Base-by-base conservation (phyloP, 2,329 filamentous ascomycete species). In the Aspergillus aculeatinus region DNA sequence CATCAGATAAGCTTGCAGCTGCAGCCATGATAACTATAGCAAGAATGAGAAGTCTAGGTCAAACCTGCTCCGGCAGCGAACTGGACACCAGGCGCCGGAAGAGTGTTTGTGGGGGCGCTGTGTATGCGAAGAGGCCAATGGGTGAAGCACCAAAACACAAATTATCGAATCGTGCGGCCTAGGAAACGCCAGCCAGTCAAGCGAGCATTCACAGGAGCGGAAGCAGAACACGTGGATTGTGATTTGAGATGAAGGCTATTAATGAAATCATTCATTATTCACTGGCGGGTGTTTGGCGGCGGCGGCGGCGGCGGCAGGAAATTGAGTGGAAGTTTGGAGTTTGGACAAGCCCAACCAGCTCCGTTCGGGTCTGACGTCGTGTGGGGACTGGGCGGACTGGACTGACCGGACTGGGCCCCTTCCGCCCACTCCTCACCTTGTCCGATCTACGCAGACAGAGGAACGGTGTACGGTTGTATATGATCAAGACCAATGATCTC, bases 1-100 rank as follows among this genome's bases (percentile, higher is more conserved):
- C 65, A 12, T 68, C 66, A 7, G 68, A 61, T 25, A 76, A 59
- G 4, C 59, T 61, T 23, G 72, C 72, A n/a, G 68, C 62, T 21
- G 72, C 72, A 16, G 68, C 62, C 68, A 72, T 74, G 21, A 11
- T n/a, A 39, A 39, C 23, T 23, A 25, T 23, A 7, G 33, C n/a
- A 23, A 16, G 11, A 23, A 27, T 44, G 14, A 19, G 6, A 44
- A 19, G 14, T 44, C 5, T 35, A 44, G 39, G 16, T 44, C 39
- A 44, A 19, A 16, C 14, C 39, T 19, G 39, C 39, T 44, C 6
- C 14, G 39, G 39, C 39, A 44, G 16, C 39, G 6, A n/a, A 19
- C 6, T 9, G 14, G 39, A 44, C 14, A 44, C 39, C 14, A 19
- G 39, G 39, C 39, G 39, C 39, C 39, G 39, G 39, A 44, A 19